phyloP scores from a whole-genome alignment of 2,329 filamentous ascomycete genomes.

The Cladophialophora psammophila region DNA sequence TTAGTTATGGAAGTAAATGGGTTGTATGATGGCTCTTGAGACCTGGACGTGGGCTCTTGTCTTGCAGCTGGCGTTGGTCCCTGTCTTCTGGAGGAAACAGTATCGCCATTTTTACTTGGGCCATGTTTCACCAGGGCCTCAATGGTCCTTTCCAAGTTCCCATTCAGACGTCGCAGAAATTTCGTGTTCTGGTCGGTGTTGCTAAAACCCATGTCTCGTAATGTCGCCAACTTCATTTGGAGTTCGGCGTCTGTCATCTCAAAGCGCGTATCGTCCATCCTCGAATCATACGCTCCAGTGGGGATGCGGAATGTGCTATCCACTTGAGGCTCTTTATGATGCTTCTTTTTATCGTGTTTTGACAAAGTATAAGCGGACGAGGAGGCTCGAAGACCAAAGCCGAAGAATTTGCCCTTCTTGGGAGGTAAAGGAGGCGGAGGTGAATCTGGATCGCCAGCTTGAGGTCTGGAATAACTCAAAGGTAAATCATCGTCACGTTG shows the following conservation, averaged over 20 bases:
- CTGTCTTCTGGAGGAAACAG: slow-evolving; percentile 12
- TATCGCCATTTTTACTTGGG: slow-evolving; percentile 57
- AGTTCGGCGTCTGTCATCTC: slow-evolving; percentile 53
- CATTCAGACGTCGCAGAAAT: slow-evolving; percentile 81
- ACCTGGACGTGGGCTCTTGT: slow-evolving; percentile 13
- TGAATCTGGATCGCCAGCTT: slow-evolving; percentile 58
- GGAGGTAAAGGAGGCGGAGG: slow-evolving; percentile 59
- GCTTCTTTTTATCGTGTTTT: slow-evolving; percentile 48
- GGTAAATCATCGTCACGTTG: slow-evolving; percentile 45
- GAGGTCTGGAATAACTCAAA: slow-evolving; percentile 65
- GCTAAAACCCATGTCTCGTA: slow-evolving; percentile 90
- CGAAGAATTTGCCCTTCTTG: slow-evolving; percentile 67
- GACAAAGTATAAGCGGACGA: slow-evolving; percentile 74
- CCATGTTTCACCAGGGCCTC: slow-evolving; percentile 85
- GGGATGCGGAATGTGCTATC: slow-evolving; percentile 40
- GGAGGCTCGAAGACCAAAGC: slow-evolving; percentile 70
- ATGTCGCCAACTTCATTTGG: slow-evolving; percentile 76
- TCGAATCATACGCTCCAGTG: slow-evolving; percentile 35
- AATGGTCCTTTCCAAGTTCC: slow-evolving; percentile 84
- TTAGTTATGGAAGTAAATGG: slow-evolving; percentile 30
- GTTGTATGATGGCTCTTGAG: slow-evolving; percentile 33
- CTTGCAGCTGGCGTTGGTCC: not conserved
- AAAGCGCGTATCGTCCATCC: slow-evolving; percentile 33
- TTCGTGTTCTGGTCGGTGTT: slow-evolving; percentile 82
- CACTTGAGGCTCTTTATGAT: slow-evolving; percentile 44